phyloP scores from a whole-genome alignment of 805 yeast genomes.

The Maudiozyma bulderi region DNA sequence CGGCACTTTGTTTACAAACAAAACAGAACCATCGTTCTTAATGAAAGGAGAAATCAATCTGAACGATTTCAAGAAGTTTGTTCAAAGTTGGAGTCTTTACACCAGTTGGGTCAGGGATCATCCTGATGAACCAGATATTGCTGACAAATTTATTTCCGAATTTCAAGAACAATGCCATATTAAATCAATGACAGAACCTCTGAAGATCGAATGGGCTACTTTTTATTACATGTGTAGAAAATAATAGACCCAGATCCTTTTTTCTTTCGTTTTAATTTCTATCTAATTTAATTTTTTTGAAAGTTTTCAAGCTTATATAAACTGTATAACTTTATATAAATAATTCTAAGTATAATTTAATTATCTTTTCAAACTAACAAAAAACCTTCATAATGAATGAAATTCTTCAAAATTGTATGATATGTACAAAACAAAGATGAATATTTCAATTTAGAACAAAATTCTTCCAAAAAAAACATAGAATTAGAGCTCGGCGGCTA shows the following conservation, averaged over 20 bases:
- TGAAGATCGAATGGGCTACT: constrained; percentile 47
- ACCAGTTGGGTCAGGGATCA: constrained; percentile 47
- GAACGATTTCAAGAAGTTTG: constrained; percentile 39
- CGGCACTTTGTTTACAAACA: neutral
- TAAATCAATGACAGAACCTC: constrained; percentile 30
- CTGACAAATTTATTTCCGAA: constrained; percentile 38
- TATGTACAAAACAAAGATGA: neutral
- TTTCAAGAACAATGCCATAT: constrained; percentile 38
- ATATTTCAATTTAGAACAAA: neutral
- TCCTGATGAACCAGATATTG: constrained; percentile 36
- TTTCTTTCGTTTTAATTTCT: too few species aligned
- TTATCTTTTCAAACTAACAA: too few species aligned
- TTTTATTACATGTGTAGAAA: constrained; percentile 35
- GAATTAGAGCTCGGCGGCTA: neutral
- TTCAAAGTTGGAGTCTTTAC: constrained; percentile 58
- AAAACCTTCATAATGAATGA: too few species aligned
- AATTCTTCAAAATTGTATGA: too few species aligned
- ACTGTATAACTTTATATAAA: too few species aligned
- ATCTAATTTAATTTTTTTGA: too few species aligned
- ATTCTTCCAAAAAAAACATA: too few species aligned
- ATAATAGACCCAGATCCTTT: neutral
- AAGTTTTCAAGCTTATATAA: too few species aligned
- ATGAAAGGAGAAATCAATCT: constrained; percentile 33
- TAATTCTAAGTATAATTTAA: too few species aligned
- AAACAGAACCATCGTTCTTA: constrained; percentile 22